These are phyloP conservation scores for Chlamydomonas urium DNA, from an alignment of 139 green algal species.

Conservation along the genomic window DNA sequence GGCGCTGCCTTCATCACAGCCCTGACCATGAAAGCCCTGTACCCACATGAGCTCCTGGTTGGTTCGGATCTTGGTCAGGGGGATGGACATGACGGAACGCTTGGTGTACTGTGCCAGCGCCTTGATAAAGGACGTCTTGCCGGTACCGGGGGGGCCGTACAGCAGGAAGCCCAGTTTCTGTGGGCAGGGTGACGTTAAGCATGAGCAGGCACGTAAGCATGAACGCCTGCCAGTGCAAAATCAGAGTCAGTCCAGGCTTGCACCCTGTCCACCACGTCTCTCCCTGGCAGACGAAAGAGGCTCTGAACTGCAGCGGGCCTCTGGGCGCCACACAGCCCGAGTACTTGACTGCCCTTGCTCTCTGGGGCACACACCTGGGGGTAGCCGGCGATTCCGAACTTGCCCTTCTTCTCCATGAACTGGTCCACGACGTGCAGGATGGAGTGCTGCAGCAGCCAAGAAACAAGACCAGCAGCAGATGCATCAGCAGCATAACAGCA, in stretches of 20 bases:
- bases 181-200: neutral
- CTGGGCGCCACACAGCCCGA: too few species aligned
- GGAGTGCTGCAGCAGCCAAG: constrained; percentile 14
- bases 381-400: constrained; percentile 46
- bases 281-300: too few species aligned
- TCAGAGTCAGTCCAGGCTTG: too few species aligned
- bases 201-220: too few species aligned
- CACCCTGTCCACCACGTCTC: too few species aligned
- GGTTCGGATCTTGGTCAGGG: constrained; percentile 48
- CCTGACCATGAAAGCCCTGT: too few species aligned
- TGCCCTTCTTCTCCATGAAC: constrained; percentile 39
- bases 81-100: constrained; percentile 52
- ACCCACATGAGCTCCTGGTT: constrained; percentile 44
- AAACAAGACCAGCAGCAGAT: too few species aligned
- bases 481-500: too few species aligned
- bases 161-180: constrained; percentile 49
- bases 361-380: constrained; percentile 18
- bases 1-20: too few species aligned
- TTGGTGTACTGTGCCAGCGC: constrained; percentile 50
- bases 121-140: constrained; percentile 52
- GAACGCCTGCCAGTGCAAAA: too few species aligned
- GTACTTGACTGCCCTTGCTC: too few species aligned
- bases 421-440: constrained; percentile 26
- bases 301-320: too few species aligned
- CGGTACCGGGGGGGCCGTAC: constrained; percentile 44